These are phyloP conservation scores for Gnomoniopsis sp. DNA, from an alignment of 2,329 filamentous ascomycete species.

Conservation along the genomic window DNA sequence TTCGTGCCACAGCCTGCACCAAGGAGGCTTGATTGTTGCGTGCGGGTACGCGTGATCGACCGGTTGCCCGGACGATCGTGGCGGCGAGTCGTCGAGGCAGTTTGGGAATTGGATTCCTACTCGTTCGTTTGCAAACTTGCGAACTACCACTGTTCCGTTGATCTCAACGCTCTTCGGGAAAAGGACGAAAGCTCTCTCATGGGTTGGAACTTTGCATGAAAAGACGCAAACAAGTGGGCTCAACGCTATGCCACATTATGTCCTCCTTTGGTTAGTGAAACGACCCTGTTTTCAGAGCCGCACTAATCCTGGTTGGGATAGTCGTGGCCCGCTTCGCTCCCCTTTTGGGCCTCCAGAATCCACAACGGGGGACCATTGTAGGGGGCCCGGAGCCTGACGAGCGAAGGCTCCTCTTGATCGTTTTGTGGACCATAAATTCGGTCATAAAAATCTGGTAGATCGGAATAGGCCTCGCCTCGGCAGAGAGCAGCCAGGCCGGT, in stretches of 20 bases:
- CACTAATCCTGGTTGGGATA: slow-evolving; percentile 1
- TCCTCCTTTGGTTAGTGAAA: background rate
- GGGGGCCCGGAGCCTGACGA: background rate
- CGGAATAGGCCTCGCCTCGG: background rate
- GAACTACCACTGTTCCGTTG: background rate
- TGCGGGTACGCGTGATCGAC: too few species aligned
- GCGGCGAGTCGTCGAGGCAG: background rate
- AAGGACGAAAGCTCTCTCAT: background rate
- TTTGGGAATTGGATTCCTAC: background rate
- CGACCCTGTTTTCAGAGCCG: background rate
- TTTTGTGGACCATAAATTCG: background rate
- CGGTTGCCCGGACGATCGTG: too few species aligned
- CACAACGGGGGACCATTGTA: background rate
- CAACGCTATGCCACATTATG: background rate
- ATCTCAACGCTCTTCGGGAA: too few species aligned
- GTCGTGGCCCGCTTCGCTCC: background rate
- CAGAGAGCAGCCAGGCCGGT: background rate
- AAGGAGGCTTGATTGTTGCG: too few species aligned
- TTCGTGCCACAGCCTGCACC: too few species aligned
- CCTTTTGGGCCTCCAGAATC: background rate
- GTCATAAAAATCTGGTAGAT: background rate
- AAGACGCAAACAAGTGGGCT: background rate
- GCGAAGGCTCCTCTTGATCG: background rate
- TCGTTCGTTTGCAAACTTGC: background rate
- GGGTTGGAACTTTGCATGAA: background rate